Evolutionary conservation across 176 grass and related monocot species (phyloP).

Genomic region (Triticum monococcum): DNA sequence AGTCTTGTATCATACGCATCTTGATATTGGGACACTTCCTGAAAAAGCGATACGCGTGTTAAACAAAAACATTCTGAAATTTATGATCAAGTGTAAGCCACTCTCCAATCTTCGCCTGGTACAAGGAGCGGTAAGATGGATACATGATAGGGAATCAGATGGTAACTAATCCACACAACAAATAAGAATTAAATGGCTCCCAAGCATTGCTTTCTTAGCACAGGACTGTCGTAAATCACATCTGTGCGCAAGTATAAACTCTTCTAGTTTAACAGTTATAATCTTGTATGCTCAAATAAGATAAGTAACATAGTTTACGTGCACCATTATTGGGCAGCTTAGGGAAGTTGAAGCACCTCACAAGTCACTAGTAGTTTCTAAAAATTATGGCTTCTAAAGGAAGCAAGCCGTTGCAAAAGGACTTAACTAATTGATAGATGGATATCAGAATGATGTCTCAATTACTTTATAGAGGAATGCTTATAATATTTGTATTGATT

Average conservation of each 20-base stretch:
- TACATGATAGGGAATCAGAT: neutral
- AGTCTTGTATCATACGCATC: conserved; percentile 48
- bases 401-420: neutral
- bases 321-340: neutral
- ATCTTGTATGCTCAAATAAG: neutral
- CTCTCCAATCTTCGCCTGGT: neutral
- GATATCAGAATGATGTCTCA: neutral
- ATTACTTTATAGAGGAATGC: neutral
- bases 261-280: neutral
- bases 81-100: neutral
- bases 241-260: neutral
- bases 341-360: neutral
- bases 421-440: neutral
- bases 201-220: neutral
- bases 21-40: conserved; percentile 66
- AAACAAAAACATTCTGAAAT: neutral
- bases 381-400: neutral
- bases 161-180: neutral
- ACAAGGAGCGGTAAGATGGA: neutral
- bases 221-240: neutral
- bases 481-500: neutral
- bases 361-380: neutral
- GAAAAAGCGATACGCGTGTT: conserved; percentile 12
- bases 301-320: neutral
- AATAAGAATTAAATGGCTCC: conserved; percentile 4